Percentiles rank a stretch among this genome's conserved stretches.
Conservation (phyloP, 2,329 filamentous ascomycete species). For the Neopestalotiopsis rosae region DNA sequence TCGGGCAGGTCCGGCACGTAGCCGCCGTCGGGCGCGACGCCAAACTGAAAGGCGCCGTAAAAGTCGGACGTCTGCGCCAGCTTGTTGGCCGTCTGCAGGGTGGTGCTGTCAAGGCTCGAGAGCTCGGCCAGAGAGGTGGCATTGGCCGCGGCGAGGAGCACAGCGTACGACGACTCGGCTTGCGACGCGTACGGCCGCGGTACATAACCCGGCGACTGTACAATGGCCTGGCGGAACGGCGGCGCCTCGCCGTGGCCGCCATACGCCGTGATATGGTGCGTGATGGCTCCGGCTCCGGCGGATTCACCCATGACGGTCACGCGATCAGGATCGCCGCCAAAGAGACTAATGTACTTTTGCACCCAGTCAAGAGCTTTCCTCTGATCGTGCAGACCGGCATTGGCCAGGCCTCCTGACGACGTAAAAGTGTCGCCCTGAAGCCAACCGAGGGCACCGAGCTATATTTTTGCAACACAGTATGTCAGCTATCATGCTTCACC, state of each 20-base stretch:
- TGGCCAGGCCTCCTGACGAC: not conserved
- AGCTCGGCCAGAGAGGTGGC: not conserved
- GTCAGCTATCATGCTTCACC: not conserved
- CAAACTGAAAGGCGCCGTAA: constrained; percentile 15
- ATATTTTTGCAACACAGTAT: not conserved
- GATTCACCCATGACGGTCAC: constrained; percentile 48
- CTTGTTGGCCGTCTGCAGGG: constrained; percentile 12
- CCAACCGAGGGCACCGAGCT: constrained; percentile 18
- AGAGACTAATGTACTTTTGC: constrained; percentile 42
- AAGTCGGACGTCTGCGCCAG: constrained; percentile 12
- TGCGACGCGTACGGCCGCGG: constrained; percentile 8
- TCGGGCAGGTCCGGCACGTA: constrained; percentile 17
- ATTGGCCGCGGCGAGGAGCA: constrained; percentile 10
- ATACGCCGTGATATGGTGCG: constrained; percentile 15
- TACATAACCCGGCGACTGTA: constrained; percentile 12
- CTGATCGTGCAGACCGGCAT: constrained; percentile 50
- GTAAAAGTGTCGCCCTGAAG: constrained; percentile 6
- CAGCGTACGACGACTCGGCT: constrained; percentile 3
- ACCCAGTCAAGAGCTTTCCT: constrained; percentile 51
- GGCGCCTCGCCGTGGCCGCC: not conserved
- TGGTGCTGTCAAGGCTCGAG: not conserved
- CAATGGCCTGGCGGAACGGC: constrained; percentile 6
- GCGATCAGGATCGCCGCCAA: constrained; percentile 26
- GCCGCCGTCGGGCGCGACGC: constrained; percentile 9
- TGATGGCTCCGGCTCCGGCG: constrained; percentile 35